Conservation (phyloP, 116 monocot genomes). For the Papilionanthe hybrid region DNA sequence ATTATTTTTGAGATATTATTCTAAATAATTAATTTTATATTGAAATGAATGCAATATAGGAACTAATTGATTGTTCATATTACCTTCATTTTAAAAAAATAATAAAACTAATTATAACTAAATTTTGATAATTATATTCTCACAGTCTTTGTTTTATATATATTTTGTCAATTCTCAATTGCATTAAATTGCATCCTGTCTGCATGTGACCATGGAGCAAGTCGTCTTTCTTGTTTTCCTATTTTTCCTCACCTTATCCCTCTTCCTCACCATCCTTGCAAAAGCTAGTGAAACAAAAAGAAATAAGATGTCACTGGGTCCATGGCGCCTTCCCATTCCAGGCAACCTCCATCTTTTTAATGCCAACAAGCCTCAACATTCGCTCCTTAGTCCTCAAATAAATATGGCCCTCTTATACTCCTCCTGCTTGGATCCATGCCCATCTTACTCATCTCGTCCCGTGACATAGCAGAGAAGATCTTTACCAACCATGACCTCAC, state of each 20-base stretch:
- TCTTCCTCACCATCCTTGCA: not conserved
- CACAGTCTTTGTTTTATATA: too few species aligned
- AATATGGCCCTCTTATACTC: too few species aligned
- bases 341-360: slow-evolving; percentile 16
- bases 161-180: too few species aligned
- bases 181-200: not conserved
- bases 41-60: too few species aligned
- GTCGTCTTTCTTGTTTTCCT: not conserved
- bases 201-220: not conserved
- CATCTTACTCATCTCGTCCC: slow-evolving; percentile 9
- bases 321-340: slow-evolving; percentile 8
- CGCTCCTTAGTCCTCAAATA: not conserved
- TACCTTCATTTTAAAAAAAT: too few species aligned
- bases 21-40: too few species aligned
- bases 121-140: too few species aligned
- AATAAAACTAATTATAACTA: too few species aligned
- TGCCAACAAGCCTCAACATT: slow-evolving; percentile 7
- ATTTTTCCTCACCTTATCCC: not conserved
- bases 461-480: not conserved
- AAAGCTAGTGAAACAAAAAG: not conserved
- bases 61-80: too few species aligned
- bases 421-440: slow-evolving; percentile 11
- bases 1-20: too few species aligned
- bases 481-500: not conserved
- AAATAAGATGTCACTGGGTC: not conserved